Base-by-base conservation (phyloP, 2,329 filamentous ascomycete species). In the Colletotrichum orchidophilum region DNA sequence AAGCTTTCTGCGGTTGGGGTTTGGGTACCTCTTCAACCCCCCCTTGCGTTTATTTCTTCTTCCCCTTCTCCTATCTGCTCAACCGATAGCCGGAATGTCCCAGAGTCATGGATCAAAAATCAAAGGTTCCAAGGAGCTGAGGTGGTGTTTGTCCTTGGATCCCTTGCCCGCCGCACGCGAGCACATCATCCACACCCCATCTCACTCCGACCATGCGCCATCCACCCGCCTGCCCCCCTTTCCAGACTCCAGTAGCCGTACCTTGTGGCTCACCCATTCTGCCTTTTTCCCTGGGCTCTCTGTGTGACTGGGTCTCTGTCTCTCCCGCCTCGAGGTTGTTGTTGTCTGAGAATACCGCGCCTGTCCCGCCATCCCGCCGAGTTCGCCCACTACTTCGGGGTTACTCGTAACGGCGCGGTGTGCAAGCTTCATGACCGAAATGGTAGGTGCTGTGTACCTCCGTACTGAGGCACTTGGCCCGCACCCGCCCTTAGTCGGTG, bases 111-210 rank as follows among this genome's bases (percentile, higher is more conserved):
- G 58, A 59, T 63, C 50, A 42, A 42, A 42, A 49, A 63, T 33
- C 55, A 57, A 61, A 60, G 63, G 52, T 58, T 68, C 53, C 57
- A 54, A 31, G 58, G 27, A 49, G 58, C 24, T 29, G 39, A 49
- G 5, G 39, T 33, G 27, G 27, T 50, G 50, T 46, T 62, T 71
- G 31, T 58, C 64, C 65, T 68, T 63, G 69, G 66, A 66, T 70
- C 70, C 66, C 65, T 60, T 71, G 69, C 58, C 27, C 13, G 46
- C 42, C 49, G 66, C 70, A 72, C 66, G 70, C 66, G 70, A 72
- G 66, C 70, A 72, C 66, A 70, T 69, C 65, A 72, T 62, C 49
- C 63, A 27, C 42, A 53, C 55, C 63, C 70, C 49, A 62, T 70
- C 53, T 66, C 54, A 35, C 66, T 66, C 66, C 65, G 59, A 46